Evolutionary conservation across 371 early-diverging fungal genomes (phyloP).

Genomic region (Mortierella sp.): DNA sequence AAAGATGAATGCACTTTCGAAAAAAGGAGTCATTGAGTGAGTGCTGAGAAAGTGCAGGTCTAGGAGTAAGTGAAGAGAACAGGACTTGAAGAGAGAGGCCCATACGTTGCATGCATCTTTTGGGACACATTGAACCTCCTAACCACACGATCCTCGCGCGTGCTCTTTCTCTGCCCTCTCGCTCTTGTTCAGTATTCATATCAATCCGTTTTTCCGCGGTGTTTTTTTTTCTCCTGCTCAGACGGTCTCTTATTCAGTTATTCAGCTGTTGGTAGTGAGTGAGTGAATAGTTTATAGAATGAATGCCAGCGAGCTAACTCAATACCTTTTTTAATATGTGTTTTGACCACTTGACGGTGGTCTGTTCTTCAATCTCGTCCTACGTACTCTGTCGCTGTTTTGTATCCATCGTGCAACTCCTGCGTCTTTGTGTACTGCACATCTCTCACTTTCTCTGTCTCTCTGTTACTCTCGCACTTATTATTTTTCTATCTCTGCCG

Average conservation of each 20-base stretch:
- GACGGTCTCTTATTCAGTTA: no score
- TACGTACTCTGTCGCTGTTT: background rate
- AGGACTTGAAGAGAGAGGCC: background rate
- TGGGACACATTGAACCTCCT: conserved; percentile 13
- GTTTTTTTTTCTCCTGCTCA: no score
- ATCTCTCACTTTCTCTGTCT: background rate
- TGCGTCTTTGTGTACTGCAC: background rate
- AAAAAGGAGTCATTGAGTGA: conserved; percentile 27
- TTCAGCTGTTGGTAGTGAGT: background rate
- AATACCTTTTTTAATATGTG: background rate
- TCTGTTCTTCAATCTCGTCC: background rate
- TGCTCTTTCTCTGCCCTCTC: background rate
- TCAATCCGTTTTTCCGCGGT: no score
- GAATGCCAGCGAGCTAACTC: background rate
- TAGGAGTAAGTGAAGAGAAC: conserved; percentile 28
- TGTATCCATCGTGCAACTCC: background rate
- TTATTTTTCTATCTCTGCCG: background rate
- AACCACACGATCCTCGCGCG: conserved; percentile 31
- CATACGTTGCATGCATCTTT: conserved; percentile 15
- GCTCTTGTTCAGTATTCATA: background rate
- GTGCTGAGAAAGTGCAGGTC: conserved; percentile 24
- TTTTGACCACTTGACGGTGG: background rate
- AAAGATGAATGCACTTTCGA: conserved; percentile 30
- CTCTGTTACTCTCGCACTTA: no score
- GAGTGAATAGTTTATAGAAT: background rate